Percentiles rank a stretch among this genome's conserved stretches.
phyloP scores from a whole-genome alignment of 2,329 filamentous ascomycete species.

The Drechslera avenae region DNA sequence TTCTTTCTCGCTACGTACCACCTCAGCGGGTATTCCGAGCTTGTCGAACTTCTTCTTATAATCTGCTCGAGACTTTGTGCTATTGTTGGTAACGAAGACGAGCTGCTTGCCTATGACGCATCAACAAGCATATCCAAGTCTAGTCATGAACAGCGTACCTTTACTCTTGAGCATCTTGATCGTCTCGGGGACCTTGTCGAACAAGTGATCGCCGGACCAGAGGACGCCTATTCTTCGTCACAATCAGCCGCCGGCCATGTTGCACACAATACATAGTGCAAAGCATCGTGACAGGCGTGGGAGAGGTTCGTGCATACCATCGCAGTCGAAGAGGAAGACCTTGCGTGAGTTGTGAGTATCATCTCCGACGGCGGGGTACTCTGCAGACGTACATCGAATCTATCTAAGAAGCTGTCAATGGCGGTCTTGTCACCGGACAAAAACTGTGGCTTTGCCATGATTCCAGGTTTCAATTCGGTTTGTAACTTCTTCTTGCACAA shows the following conservation, averaged over 20 bases:
- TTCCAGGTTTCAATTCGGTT: constrained; percentile 1
- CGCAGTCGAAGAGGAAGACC: constrained; percentile 95
- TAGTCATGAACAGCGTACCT: constrained; percentile 58
- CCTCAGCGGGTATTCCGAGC: constrained; percentile 77
- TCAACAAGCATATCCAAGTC: neutral
- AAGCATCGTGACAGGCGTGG: constrained; percentile 10
- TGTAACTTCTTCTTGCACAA: too few species aligned
- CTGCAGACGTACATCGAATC: constrained; percentile 78
- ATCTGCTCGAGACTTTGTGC: constrained; percentile 89
- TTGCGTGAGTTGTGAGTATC: constrained; percentile 49
- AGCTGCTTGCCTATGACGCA: constrained; percentile 74
- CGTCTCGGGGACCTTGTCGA: constrained; percentile 83
- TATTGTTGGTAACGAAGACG: constrained; percentile 98
- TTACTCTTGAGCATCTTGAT: constrained; percentile 79
- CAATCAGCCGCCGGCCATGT: constrained; percentile 38
- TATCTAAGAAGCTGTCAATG: constrained; percentile 82
- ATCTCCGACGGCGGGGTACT: neutral
- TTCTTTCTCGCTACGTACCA: constrained; percentile 53
- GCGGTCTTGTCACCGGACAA: constrained; percentile 79
- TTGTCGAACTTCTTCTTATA: constrained; percentile 89
- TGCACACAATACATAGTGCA: neutral
- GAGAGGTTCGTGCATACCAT: constrained; percentile 65
- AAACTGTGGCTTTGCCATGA: constrained; percentile 55
- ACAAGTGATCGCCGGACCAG: constrained; percentile 93
- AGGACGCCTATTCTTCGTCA: constrained; percentile 74